Conservation (phyloP, 495 filamentous ascomycete species). For the Pyronema omphalodes region DNA sequence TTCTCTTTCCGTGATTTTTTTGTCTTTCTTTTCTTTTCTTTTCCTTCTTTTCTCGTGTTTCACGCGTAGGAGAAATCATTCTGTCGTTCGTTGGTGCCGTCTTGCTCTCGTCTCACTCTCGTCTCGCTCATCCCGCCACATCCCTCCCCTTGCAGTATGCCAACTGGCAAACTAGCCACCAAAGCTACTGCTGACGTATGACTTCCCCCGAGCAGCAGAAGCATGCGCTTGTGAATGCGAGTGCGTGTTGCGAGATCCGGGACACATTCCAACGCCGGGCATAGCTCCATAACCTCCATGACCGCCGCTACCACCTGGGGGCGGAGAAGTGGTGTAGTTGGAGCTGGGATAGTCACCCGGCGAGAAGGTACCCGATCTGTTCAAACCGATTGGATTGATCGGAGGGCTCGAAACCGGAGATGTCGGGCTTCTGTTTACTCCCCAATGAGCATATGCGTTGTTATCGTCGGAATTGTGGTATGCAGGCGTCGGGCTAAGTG, state of each 20-base stretch:
- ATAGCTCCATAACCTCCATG: neutral
- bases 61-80: neutral
- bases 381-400: too few species aligned
- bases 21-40: neutral
- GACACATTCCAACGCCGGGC: neutral
- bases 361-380: neutral
- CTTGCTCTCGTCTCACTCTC: neutral
- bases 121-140: neutral
- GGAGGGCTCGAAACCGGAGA: too few species aligned
- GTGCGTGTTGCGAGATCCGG: neutral
- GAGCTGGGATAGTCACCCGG: neutral
- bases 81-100: neutral
- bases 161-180: constrained; percentile 3
- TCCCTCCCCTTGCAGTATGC: constrained; percentile 2
- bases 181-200: neutral
- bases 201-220: neutral
- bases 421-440: too few species aligned
- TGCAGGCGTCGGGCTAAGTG: too few species aligned
- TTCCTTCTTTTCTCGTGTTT: neutral
- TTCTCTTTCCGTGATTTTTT: neutral
- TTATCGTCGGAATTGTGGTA: too few species aligned
- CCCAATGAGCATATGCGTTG: too few species aligned
- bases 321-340: neutral
- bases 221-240: constrained; percentile 1
- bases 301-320: neutral